These are phyloP conservation scores for Solanum piurae DNA, from an alignment of 257 asterid species.

Conservation along the genomic window DNA sequence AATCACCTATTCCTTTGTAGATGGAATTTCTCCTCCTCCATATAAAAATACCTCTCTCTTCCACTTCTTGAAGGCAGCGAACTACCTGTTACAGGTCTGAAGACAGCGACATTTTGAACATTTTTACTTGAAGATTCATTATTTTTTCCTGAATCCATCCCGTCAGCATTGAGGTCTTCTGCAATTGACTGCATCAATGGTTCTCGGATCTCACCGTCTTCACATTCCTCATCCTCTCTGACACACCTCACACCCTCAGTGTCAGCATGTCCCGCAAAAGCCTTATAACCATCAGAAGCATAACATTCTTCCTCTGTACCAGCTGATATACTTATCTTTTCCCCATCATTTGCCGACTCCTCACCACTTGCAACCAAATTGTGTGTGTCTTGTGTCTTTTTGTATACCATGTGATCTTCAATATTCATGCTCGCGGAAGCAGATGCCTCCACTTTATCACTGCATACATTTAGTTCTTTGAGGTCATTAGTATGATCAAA, in stretches of 20 bases:
- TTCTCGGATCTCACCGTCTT: conserved; percentile 87
- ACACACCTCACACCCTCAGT: neutral
- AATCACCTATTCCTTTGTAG: conserved; percentile 58
- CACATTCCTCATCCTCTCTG: conserved; percentile 42
- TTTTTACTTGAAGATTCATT: neutral
- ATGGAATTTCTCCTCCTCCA: conserved; percentile 34
- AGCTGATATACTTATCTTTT: too few relatives aligned
- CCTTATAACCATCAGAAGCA: neutral
- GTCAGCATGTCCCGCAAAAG: too few relatives aligned
- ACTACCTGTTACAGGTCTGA: conserved; percentile 21
- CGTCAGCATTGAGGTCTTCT: neutral
- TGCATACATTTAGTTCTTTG: conserved; percentile 13
- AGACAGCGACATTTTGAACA: neutral
- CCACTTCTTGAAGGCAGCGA: conserved; percentile 37
- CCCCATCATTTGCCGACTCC: neutral
- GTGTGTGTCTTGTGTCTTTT: neutral
- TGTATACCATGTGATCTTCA: conserved; percentile 22
- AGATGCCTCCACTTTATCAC: conserved; percentile 1
- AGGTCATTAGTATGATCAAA: conserved; percentile 19
- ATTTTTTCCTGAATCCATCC: conserved; percentile 5
- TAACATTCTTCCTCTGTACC: conserved; percentile 26
- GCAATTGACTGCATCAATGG: conserved; percentile 13
- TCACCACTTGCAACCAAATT: neutral
- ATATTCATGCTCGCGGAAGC: neutral
- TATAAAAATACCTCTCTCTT: conserved; percentile 49